A percentile compares a stretch with the other conserved stretches of the same genome.
phyloP scores from a whole-genome alignment of 768 basidiomycete genomes.

The Amanita subjunquillea region DNA sequence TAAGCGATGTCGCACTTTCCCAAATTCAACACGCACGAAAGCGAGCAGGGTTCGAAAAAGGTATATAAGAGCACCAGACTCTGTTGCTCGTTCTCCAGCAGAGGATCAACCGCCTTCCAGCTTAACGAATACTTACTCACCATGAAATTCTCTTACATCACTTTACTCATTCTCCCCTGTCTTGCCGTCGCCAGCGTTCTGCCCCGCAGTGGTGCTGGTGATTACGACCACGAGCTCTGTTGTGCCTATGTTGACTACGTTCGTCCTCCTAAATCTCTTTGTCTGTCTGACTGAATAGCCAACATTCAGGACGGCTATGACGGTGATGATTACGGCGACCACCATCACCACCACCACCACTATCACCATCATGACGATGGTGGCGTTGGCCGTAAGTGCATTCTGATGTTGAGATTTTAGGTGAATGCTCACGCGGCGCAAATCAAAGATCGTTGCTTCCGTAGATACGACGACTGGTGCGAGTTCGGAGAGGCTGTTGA shows the following conservation, averaged over 20 bases:
- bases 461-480: fast-evolving
- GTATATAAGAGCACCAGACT: background rate
- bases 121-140: background rate
- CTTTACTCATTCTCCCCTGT: background rate
- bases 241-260: background rate
- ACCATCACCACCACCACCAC: no score
- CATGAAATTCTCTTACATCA: background rate
- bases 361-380: no score
- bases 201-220: background rate
- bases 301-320: no score
- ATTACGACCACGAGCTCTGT: background rate
- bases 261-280: background rate
- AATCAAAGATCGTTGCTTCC: no score
- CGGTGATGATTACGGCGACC: no score
- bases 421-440: no score
- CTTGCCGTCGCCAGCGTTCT: background rate
- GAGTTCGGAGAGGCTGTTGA: no score
- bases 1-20: no score
- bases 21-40: no score
- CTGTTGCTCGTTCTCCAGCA: background rate
- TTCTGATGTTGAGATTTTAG: no score
- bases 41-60: no score
- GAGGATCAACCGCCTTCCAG: background rate
- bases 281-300: background rate
- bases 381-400: no score